Percentiles rank a stretch among this genome's conserved stretches.
Evolutionary conservation across 2,329 filamentous ascomycete genomes (phyloP).

Genomic region (Tolypocladium endophyticum): DNA sequence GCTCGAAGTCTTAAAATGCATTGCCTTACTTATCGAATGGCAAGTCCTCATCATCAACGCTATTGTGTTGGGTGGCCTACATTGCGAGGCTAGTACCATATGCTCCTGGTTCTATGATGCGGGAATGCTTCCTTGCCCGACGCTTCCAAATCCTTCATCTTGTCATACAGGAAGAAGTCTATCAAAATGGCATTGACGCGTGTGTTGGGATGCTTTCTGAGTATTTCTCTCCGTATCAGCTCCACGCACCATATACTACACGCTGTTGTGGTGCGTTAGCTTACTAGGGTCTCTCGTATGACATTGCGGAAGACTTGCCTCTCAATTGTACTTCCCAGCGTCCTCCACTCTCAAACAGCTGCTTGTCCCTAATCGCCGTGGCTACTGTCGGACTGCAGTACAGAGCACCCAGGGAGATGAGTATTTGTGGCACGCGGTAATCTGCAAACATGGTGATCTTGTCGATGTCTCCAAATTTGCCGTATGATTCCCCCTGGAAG

Average conservation of each 20-base stretch:
- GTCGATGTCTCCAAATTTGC: slow-evolving; percentile 80
- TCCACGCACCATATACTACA: slow-evolving; percentile 97
- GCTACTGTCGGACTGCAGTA: slow-evolving; percentile 75
- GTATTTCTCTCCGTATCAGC: slow-evolving; percentile 72
- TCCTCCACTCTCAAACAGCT: slow-evolving; percentile 59
- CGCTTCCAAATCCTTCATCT: slow-evolving; percentile 74
- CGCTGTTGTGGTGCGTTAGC: slow-evolving; percentile 34
- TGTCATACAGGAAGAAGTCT: slow-evolving; percentile 95
- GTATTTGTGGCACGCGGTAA: slow-evolving; percentile 90
- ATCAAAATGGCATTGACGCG: slow-evolving; percentile 82
- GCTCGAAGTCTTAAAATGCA: not conserved
- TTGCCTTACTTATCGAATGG: not conserved
- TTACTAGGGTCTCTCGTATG: not conserved
- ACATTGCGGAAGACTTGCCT: slow-evolving; percentile 35
- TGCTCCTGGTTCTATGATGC: slow-evolving; percentile 84
- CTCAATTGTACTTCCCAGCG: slow-evolving; percentile 80
- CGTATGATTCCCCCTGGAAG: slow-evolving; percentile 72
- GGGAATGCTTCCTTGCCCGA: slow-evolving; percentile 47
- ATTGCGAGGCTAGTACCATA: slow-evolving; percentile 62
- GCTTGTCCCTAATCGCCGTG: slow-evolving; percentile 52
- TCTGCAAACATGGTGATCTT: slow-evolving; percentile 98
- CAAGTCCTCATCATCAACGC: not conserved
- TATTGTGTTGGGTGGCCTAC: not conserved
- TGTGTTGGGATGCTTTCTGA: slow-evolving; percentile 58
- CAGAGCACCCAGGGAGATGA: slow-evolving; percentile 72